Percentiles rank a stretch among this genome's conserved stretches.
Evolutionary conservation across 768 basidiomycete species (phyloP).

Genomic region (Grammothele lineata): DNA sequence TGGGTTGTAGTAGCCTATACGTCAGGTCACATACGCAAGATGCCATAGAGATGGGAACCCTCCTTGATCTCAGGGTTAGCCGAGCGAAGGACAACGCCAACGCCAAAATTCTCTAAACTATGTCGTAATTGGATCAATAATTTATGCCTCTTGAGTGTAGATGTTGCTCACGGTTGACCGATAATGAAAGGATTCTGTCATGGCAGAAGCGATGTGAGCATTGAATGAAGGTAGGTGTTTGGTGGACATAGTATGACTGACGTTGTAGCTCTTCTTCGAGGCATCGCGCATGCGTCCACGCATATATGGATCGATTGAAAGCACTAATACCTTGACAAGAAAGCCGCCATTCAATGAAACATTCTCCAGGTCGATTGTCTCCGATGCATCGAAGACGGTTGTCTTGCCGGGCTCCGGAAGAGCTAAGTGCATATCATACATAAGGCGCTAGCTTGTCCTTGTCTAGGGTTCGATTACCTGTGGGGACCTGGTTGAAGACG

Average conservation of each 20-base stretch:
- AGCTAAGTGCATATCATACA: too few species aligned
- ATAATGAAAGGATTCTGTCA: constrained; percentile 16
- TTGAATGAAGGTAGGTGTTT: too few species aligned
- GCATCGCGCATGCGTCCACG: constrained; percentile 10
- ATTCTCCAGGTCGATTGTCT: constrained; percentile 26
- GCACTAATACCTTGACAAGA: constrained; percentile 24
- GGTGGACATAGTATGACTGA: too few species aligned
- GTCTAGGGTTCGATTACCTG: too few species aligned
- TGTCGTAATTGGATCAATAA: constrained; percentile 23
- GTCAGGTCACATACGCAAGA: constrained; percentile 17
- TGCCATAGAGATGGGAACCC: constrained; percentile 23
- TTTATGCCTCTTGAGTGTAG: constrained; percentile 12
- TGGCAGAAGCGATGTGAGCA: too few species aligned
- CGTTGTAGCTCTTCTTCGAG: constrained; percentile 3
- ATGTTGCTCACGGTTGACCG: constrained; percentile 27
- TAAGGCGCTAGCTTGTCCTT: too few species aligned
- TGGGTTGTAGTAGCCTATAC: constrained; percentile 8
- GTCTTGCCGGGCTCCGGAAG: constrained; percentile 28
- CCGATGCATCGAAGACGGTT: constrained; percentile 20
- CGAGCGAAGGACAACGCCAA: constrained; percentile 24
- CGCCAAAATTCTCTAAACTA: constrained; percentile 18
- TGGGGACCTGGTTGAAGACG: constrained; percentile 26
- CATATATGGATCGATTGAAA: constrained; percentile 21
- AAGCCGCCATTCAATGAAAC: constrained; percentile 25
- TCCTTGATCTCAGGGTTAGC: constrained; percentile 17